These are phyloP conservation scores for Krasilnikovozyma curviuscula DNA, from an alignment of 768 basidiomycete genomes.

Conservation along the genomic window DNA sequence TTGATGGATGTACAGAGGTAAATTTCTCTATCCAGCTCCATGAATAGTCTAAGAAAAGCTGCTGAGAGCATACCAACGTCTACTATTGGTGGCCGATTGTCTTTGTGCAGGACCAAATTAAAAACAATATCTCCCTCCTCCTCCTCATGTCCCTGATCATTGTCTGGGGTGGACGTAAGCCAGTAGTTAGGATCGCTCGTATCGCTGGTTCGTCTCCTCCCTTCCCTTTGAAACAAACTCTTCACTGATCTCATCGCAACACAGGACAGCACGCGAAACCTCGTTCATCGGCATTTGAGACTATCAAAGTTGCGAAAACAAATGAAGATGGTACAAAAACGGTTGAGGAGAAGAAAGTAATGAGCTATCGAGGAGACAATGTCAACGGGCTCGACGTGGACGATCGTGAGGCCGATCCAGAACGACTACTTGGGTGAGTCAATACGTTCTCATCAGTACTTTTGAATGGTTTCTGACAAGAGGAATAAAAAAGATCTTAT, in stretches of 20 bases:
- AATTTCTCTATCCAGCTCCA: conserved; percentile 18
- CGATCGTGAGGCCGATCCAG: conserved; percentile 76
- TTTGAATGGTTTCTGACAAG: neutral
- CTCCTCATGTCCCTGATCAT: conserved; percentile 88
- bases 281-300: conserved; percentile 63
- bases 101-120: conserved; percentile 21
- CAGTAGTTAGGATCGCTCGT: conserved; percentile 52
- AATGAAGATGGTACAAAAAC: too few species aligned
- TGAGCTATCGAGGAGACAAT: conserved; percentile 95
- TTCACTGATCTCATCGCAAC: neutral
- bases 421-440: conserved; percentile 59
- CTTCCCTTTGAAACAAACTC: neutral
- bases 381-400: conserved; percentile 60
- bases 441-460: neutral
- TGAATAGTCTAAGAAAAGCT: neutral
- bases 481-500: conserved; percentile 46
- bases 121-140: conserved; percentile 40
- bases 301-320: conserved; percentile 33
- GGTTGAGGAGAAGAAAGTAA: too few species aligned
- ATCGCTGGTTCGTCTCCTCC: conserved; percentile 96
- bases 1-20: conserved; percentile 74
- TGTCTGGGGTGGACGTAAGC: conserved; percentile 78
- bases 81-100: neutral
- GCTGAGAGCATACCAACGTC: neutral
- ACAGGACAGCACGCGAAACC: conserved; percentile 31